Evolutionary conservation across 2,329 filamentous ascomycete genomes (phyloP).

Genomic region (Calonectria montana): DNA sequence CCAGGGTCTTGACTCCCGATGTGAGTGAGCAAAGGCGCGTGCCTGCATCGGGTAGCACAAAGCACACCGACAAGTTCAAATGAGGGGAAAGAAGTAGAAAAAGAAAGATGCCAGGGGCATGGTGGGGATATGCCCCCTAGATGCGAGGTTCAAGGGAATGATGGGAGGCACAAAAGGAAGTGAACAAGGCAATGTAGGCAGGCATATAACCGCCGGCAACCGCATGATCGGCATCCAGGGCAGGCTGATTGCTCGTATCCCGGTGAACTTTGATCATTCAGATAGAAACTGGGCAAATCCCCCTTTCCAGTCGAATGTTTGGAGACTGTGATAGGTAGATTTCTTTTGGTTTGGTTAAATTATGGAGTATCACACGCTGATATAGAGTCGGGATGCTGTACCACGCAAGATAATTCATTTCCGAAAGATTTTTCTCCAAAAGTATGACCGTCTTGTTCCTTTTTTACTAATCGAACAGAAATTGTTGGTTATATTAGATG

Average conservation of each 20-base stretch:
- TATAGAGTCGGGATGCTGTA: neutral
- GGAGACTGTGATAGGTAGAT: neutral
- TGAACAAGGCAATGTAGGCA: neutral
- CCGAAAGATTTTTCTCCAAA: neutral
- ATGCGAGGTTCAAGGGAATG: neutral
- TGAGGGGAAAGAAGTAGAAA: neutral
- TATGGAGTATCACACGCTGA: neutral
- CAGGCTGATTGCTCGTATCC: neutral
- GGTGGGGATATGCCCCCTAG: neutral
- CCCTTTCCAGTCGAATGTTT: neutral
- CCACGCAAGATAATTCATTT: neutral
- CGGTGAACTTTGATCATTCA: neutral
- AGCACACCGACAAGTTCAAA: constrained; percentile 14
- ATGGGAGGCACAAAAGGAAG: neutral
- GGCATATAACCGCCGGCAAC: constrained; percentile 16
- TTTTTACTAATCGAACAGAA: neutral
- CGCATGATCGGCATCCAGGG: neutral
- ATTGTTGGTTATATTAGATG: neutral
- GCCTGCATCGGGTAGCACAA: constrained; percentile 7
- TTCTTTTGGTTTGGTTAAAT: neutral
- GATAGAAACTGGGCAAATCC: neutral
- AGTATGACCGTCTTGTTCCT: neutral
- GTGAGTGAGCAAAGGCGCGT: neutral
- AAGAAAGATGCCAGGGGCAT: neutral
- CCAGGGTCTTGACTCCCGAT: constrained; percentile 5